These are phyloP conservation scores for Agastache rugosa DNA, from an alignment of 257 asterid species.

Conservation along the genomic window DNA sequence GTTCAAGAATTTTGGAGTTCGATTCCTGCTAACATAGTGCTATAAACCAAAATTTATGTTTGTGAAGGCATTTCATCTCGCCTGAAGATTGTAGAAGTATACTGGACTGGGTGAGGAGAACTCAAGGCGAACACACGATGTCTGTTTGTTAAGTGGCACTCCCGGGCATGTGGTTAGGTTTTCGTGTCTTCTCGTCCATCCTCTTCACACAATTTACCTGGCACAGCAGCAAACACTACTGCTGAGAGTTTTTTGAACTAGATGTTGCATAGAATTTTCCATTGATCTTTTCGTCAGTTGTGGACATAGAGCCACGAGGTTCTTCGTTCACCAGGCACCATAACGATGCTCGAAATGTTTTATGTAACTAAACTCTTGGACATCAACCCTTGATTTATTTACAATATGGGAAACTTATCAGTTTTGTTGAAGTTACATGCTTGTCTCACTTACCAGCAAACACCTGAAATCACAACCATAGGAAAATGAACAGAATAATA, in stretches of 20 bases:
- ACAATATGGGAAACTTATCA: no score
- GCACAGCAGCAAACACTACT: not conserved
- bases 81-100: constrained; percentile 63
- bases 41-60: constrained; percentile 21
- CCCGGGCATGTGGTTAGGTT: not conserved
- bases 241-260: not conserved
- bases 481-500: not conserved
- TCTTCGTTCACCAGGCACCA: not conserved
- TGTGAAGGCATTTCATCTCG: constrained; percentile 66
- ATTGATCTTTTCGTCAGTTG: not conserved
- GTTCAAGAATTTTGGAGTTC: not conserved
- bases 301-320: no score
- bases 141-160: constrained; percentile 30
- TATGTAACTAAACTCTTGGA: no score
- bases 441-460: not conserved
- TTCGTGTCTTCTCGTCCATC: not conserved
- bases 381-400: no score
- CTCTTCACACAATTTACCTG: not conserved
- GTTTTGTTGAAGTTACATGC: not conserved
- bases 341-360: not conserved
- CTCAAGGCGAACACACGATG: constrained; percentile 45
- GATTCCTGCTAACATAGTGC: not conserved
- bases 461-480: not conserved
- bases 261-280: not conserved
- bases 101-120: constrained; percentile 75